Evolutionary conservation across 2,329 filamentous ascomycete genomes (phyloP), one percentile per base, ranked within the genome.

Genomic region (Aspergillus melleus): DNA sequence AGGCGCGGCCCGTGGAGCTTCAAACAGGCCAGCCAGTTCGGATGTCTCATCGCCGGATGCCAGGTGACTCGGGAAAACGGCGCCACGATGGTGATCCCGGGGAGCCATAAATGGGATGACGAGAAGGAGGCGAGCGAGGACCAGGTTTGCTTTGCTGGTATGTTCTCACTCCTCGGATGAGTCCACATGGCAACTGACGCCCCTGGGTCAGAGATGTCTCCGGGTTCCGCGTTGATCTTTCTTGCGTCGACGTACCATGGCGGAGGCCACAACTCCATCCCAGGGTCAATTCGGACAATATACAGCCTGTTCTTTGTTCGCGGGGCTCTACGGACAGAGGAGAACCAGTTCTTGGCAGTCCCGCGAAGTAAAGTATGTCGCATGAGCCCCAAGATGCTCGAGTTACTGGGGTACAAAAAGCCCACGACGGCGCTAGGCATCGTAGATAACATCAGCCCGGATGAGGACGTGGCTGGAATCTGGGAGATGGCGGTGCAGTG

Each of bases 181-280:
- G 24, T 24, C 24, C 4, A 24, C 24, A 6, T 24, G 24, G 4
- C 24, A 24, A 24, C 36, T 42, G 6, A 42, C 36, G 14, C 8
- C 12, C 12, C 14, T n/a, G 19, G 26, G 2, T 20, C 11, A 75
- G 74, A 77, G 58, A 77, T 77, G 73, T 61, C 69, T 19, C 66
- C 72, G 10, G 74, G 74, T 2, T 71, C 70, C 1, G 74, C 74
- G 2, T 60, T 77, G n/a, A 69, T 77, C 20, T 76, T 77, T 57
- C 68, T 76, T 1, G 71, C 67, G 2, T 66, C 70, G 4, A 66
- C 62, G 19, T 76, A 70, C 26, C 74, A 76, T 49, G 74, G 73
- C 4, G 74, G 69, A 16, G 73, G 69, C 2, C 68, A 72, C 30
- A 75, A 74, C 57, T 62, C 64, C 0, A 56, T 68, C 12, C 66